Evolutionary conservation across 805 yeast species (phyloP).

Genomic region (Komagataella ulmi): DNA sequence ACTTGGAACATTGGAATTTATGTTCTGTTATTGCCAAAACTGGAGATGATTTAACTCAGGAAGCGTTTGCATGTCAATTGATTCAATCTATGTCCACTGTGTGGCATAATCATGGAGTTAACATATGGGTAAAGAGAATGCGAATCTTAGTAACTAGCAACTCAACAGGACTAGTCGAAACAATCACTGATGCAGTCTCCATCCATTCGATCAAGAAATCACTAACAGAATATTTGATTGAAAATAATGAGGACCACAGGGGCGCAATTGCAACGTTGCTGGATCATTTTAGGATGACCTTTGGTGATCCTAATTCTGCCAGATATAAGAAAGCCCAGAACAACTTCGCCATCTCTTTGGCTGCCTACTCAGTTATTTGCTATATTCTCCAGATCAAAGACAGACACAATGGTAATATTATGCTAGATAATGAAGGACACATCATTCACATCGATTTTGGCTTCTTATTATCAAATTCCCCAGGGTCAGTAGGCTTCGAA

Average conservation of each 20-base stretch:
- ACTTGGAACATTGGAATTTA: conserved; percentile 83
- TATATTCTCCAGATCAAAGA: conserved; percentile 88
- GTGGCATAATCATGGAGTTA: conserved; percentile 61
- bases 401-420: conserved; percentile 93
- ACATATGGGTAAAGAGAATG: conserved; percentile 90
- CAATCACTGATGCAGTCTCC: conserved; percentile 89
- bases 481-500: conserved; percentile 95
- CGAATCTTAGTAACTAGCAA: conserved; percentile 84
- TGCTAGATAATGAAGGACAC: conserved; percentile 94
- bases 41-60: conserved; percentile 92
- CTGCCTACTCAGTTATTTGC: conserved; percentile 85
- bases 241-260: conserved; percentile 53
- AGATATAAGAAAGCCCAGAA: conserved; percentile 67
- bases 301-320: conserved; percentile 46
- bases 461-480: conserved; percentile 81
- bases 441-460: conserved; percentile 95
- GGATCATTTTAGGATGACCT: conserved; percentile 69
- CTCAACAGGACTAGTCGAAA: conserved; percentile 85
- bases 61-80: conserved; percentile 93
- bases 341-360: conserved; percentile 75
- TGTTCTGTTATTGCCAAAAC: conserved; percentile 94
- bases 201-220: conserved; percentile 93
- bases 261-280: conserved; percentile 58
- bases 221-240: conserved; percentile 59
- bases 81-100: conserved; percentile 77